Base-by-base conservation (phyloP, 495 filamentous ascomycete genomes). In the Hypoxylon subgilvum region DNA sequence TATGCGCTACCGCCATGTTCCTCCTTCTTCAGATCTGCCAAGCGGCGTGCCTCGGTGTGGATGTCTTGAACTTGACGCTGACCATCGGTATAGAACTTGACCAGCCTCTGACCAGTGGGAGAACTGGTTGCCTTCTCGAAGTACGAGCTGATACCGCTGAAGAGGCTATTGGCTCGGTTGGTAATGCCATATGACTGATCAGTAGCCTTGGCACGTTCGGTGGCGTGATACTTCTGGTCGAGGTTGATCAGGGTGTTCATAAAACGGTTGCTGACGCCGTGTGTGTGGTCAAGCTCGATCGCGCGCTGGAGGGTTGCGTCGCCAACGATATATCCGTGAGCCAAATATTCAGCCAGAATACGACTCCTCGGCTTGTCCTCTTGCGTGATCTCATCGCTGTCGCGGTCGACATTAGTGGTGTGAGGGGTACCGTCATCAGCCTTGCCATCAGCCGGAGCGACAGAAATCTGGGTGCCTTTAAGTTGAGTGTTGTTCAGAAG, bases 401-500 rank as follows among this genome's bases (percentile, higher is more conserved):
- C 83, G 53, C 79, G 71, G 22, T 84, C 76, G 36, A 76, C 75
- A 52, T 76, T 72, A 34, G 74, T 72, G 13, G 76, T 75, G 31
- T 70, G 67, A 32, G 75, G 76, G 41, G 72, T 68, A 41, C 77
- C 80, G 45, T 88, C 87, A 49, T 91, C 77, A 22, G 87, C 79
- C 61, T 90, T 77, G 63, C 82, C 83, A 23, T 84, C 77, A 16
- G 87, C 84, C 40, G 83, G 74, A 41, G 86, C 79, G 54, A 98
- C 94, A 35, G 85, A 78, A 51, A 98, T 92, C 47, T 91, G 82
- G 40, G 86, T 85, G 30, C 84, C 73, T 62, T 93, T 92, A 44
- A 98, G 86, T 74, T 91, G 86, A 62, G 95, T 97, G 73, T 96
- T 90, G 73, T 98, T 92, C 48, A 98, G 87, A 45, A 98, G 90